Conservation (phyloP, 495 filamentous ascomycete species). For the Penicillium longicatenatum region DNA sequence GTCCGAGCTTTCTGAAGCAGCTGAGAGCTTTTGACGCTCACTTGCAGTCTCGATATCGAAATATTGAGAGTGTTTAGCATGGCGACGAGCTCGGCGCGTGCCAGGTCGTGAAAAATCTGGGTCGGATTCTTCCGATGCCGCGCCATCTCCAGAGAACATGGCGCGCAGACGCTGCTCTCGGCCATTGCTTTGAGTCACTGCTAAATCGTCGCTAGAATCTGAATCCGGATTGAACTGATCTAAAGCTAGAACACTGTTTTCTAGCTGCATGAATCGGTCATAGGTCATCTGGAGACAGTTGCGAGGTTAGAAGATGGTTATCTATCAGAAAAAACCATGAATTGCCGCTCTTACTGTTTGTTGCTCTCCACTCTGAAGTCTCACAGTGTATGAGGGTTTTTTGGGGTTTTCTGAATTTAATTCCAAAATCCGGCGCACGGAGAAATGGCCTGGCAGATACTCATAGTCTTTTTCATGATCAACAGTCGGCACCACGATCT, state of each 20-base stretch:
- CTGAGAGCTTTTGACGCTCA: conserved; percentile 1
- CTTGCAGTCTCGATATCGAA: conserved; percentile 7
- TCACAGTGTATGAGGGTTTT: conserved; percentile 42
- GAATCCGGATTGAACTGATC: conserved; percentile 21
- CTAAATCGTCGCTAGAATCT: conserved; percentile 14
- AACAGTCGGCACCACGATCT: conserved; percentile 38
- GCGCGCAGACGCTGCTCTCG: neutral
- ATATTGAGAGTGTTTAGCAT: conserved; percentile 4
- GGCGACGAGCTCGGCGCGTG: neutral
- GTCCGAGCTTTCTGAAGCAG: neutral
- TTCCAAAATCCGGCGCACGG: conserved; percentile 40
- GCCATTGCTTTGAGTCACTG: neutral
- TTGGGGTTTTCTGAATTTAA: conserved; percentile 31
- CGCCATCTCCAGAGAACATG: conserved; percentile 11
- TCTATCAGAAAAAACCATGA: neutral
- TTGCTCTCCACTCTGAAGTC: conserved; percentile 47
- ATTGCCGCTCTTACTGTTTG: conserved; percentile 40
- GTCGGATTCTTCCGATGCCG: conserved; percentile 11
- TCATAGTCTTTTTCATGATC: conserved; percentile 49
- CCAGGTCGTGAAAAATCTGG: neutral
- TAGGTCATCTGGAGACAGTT: conserved; percentile 26
- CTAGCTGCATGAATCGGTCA: conserved; percentile 30
- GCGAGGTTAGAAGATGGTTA: conserved; percentile 15
- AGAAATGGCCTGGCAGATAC: conserved; percentile 47
- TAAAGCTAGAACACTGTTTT: conserved; percentile 37